Conservation (phyloP, 1,139 yeast species). For the Sugiyamaella pinicola region DNA sequence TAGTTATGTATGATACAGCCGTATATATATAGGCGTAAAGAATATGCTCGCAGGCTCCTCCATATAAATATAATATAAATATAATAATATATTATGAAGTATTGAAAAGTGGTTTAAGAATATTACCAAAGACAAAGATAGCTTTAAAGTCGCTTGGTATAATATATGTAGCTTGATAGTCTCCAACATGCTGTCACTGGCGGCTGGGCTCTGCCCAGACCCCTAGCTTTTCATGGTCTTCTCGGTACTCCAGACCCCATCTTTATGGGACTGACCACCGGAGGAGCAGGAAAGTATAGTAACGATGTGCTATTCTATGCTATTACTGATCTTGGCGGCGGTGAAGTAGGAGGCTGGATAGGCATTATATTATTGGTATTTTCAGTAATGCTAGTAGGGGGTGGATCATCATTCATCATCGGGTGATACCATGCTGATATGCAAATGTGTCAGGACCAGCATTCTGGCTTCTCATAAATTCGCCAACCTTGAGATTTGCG, state of each 20-base stretch:
- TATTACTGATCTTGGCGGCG: no score
- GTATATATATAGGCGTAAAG: no score
- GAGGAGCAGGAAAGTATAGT: not conserved
- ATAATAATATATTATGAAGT: no score
- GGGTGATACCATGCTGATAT: constrained; percentile 13
- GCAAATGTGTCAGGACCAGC: constrained; percentile 32
- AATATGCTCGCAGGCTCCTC: no score
- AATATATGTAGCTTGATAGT: no score
- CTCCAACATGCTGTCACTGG: not conserved
- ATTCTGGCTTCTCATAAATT: constrained; percentile 43
- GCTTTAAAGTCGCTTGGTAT: no score
- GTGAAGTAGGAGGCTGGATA: no score
- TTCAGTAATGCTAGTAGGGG: constrained; percentile 3
- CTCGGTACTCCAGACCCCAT: not conserved
- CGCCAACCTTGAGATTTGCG: constrained; percentile 78
- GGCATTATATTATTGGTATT: constrained; percentile 1
- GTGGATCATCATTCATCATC: constrained; percentile 1
- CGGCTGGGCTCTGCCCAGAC: constrained; percentile 3
- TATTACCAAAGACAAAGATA: no score
- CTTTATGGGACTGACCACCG: not conserved
- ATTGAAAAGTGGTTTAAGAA: no score
- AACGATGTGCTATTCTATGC: not conserved
- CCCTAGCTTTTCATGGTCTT: not conserved
- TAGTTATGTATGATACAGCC: no score
- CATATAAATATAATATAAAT: no score